These are phyloP conservation scores for Lactarius pseudohatsudake DNA, from an alignment of 768 basidiomycete species.

Conservation along the genomic window DNA sequence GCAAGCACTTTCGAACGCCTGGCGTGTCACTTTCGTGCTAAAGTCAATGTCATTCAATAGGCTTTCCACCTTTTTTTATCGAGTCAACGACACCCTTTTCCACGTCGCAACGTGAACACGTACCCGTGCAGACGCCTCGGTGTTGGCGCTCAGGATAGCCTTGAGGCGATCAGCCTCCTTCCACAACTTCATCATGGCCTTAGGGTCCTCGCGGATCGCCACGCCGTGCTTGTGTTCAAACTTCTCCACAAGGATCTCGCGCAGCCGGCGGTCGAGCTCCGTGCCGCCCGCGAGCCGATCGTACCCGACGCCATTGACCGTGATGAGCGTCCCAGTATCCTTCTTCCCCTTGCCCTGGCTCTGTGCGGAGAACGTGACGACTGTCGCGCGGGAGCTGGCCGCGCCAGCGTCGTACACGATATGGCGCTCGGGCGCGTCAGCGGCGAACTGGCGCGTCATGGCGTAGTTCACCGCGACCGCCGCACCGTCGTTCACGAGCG, in stretches of 20 bases:
- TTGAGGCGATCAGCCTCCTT: constrained; percentile 94
- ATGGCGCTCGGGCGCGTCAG: constrained; percentile 73
- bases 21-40: constrained; percentile 70
- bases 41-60: constrained; percentile 91
- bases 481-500: constrained; percentile 89
- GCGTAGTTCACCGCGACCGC: constrained; percentile 98
- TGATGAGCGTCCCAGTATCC: constrained; percentile 61
- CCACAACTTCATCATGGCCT: constrained; percentile 90
- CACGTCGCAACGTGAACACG: constrained; percentile 32
- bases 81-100: constrained; percentile 3
- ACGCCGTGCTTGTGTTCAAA: constrained; percentile 73
- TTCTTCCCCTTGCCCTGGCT: constrained; percentile 45
- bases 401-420: constrained; percentile 95
- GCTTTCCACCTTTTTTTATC: constrained; percentile 70
- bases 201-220: constrained; percentile 69
- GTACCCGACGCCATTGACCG: constrained; percentile 79
- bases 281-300: constrained; percentile 75
- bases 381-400: constrained; percentile 71
- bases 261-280: constrained; percentile 80
- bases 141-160: constrained; percentile 89
- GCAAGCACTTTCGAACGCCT: constrained; percentile 75
- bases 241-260: constrained; percentile 72
- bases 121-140: constrained; percentile 71
- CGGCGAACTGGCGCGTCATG: constrained; percentile 87
- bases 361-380: constrained; percentile 61